phyloP scores from a whole-genome alignment of 352 stramenopile genomes.

The Peronospora belbahrii region DNA sequence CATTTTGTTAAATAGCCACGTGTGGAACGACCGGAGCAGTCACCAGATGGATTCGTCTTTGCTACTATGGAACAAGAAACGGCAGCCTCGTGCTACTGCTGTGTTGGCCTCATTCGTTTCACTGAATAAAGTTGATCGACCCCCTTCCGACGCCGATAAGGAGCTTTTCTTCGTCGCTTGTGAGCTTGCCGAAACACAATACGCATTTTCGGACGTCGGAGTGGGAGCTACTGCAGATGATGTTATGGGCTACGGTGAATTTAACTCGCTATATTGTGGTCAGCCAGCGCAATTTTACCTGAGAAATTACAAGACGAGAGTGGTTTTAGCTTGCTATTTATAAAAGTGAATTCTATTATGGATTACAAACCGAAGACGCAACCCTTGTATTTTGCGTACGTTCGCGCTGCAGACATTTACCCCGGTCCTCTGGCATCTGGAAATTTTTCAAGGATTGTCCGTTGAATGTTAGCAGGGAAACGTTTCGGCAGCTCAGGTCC shows the following conservation, averaged over 20 bases:
- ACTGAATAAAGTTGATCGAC: constrained; percentile 18
- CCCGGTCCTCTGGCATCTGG: constrained; percentile 27
- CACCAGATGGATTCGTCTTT: constrained; percentile 59
- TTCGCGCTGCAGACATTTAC: constrained; percentile 23
- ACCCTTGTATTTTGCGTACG: constrained; percentile 27
- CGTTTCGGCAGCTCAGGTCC: constrained; percentile 22
- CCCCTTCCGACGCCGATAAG: constrained; percentile 44
- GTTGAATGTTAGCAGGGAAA: constrained; percentile 27
- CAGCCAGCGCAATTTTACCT: constrained; percentile 38
- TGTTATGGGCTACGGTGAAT: constrained; percentile 13
- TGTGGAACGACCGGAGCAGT: constrained; percentile 42
- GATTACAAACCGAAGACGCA: constrained; percentile 23
- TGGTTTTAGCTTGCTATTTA: constrained; percentile 24
- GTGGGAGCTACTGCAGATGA: constrained; percentile 36
- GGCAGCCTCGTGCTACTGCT: too few species aligned
- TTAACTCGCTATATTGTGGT: constrained; percentile 35
- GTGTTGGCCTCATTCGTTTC: constrained; percentile 39
- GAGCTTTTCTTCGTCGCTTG: constrained; percentile 50
- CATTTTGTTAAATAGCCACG: constrained; percentile 33
- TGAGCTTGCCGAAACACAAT: constrained; percentile 46
- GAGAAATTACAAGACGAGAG: constrained; percentile 8
- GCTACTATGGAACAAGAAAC: constrained; percentile 46
- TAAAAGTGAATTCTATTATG: constrained; percentile 45
- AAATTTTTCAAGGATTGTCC: constrained; percentile 30
- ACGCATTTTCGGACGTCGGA: constrained; percentile 40